These are phyloP conservation scores for Cercospora citrullina DNA, from an alignment of 2,329 filamentous ascomycete genomes.

Conservation along the genomic window DNA sequence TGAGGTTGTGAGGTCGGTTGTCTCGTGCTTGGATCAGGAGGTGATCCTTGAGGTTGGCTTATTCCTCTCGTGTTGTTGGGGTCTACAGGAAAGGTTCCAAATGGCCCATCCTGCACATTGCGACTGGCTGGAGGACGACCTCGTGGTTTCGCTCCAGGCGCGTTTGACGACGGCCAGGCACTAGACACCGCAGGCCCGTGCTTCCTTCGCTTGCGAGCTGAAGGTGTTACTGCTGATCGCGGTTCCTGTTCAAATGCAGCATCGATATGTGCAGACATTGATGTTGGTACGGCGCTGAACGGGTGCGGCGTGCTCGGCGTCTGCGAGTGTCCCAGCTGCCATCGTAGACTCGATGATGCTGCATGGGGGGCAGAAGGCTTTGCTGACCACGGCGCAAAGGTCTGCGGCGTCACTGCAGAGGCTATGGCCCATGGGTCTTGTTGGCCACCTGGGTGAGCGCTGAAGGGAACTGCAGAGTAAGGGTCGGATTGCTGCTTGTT, in stretches of 20 bases:
- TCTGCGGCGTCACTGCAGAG: conserved; percentile 41
- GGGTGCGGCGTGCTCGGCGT: conserved; percentile 61
- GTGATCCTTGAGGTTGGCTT: conserved; percentile 17
- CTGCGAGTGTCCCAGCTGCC: conserved; percentile 34
- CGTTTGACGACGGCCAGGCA: conserved; percentile 72
- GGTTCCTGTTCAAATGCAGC: conserved; percentile 58
- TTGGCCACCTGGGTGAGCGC: conserved; percentile 57
- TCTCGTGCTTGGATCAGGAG: conserved; percentile 14
- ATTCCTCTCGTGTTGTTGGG: conserved; percentile 40
- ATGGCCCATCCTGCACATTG: conserved; percentile 65
- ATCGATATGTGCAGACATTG: conserved; percentile 45
- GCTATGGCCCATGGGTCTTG: conserved; percentile 53
- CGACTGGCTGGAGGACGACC: conserved; percentile 77
- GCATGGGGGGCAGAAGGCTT: conserved; percentile 47
- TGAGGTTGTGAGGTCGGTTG: conserved; percentile 22
- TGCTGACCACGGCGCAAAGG: conserved; percentile 39
- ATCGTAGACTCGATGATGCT: conserved; percentile 41
- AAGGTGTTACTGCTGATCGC: conserved; percentile 71
- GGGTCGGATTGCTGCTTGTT: conserved; percentile 23
- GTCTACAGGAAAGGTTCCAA: conserved; percentile 67
- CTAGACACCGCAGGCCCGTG: conserved; percentile 88
- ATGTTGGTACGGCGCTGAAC: conserved; percentile 72
- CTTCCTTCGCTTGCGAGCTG: conserved; percentile 58
- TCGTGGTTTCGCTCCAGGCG: conserved; percentile 68
- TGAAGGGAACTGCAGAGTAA: conserved; percentile 47